Evolutionary conservation across 257 asterid species (phyloP).

Genomic region (Echium plantagineum): DNA sequence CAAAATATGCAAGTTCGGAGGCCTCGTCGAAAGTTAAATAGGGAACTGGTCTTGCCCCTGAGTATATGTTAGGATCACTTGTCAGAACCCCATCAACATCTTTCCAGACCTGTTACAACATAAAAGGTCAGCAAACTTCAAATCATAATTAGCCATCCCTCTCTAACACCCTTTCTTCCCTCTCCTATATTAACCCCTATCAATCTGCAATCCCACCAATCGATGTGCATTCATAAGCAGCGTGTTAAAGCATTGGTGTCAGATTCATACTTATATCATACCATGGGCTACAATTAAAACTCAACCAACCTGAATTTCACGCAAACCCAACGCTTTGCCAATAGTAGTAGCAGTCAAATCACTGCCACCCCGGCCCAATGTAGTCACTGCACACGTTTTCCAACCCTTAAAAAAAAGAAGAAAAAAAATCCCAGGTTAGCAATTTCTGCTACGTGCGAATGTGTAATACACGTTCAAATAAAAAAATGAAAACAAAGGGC

Average conservation of each 20-base stretch:
- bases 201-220: not conserved
- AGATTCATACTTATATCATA: not conserved
- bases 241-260: not conserved
- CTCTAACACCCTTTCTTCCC: not conserved
- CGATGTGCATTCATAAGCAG: not conserved
- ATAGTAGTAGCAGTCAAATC: conserved; percentile 93
- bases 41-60: conserved; percentile 68
- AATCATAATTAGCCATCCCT: not conserved
- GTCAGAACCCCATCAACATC: conserved; percentile 98
- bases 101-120: conserved; percentile 70
- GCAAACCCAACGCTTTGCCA: conserved; percentile 77
- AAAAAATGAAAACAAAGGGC: not conserved
- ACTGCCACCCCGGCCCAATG: conserved; percentile 92
- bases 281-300: not conserved
- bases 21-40: conserved; percentile 92
- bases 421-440: not conserved
- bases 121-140: not conserved
- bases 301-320: conserved; percentile 64
- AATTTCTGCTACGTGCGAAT: not conserved
- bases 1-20: conserved; percentile 96
- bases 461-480: not conserved
- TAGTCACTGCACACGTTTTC: conserved; percentile 75
- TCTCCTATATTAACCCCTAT: not conserved
- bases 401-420: conserved; percentile 39
- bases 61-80: conserved; percentile 79